These are phyloP conservation scores for Penicillium sp. DNA, from an alignment of 2,329 filamentous ascomycete species.

Conservation along the genomic window DNA sequence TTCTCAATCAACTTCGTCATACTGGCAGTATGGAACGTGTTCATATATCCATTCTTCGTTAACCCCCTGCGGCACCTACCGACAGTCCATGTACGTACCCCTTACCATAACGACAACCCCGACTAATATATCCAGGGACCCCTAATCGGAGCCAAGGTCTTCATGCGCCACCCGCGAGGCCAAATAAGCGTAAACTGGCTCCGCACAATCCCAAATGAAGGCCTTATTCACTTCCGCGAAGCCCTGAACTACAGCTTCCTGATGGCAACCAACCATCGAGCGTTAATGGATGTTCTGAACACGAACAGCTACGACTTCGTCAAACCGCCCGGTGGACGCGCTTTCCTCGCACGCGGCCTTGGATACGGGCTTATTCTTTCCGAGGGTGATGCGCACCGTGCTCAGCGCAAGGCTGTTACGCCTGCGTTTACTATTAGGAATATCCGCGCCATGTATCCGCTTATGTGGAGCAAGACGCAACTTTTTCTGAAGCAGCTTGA, in stretches of 20 bases:
- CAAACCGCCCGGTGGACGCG: conserved; percentile 47
- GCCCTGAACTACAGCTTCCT: conserved; percentile 41
- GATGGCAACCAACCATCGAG: conserved; percentile 32
- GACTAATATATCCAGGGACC: conserved; percentile 17
- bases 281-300: conserved; percentile 50
- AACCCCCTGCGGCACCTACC: conserved; percentile 52
- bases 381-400: conserved; percentile 50
- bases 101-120: background rate
- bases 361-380: conserved; percentile 51
- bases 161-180: conserved; percentile 32
- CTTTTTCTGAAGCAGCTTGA: conserved; percentile 31
- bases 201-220: conserved; percentile 53
- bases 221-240: conserved; percentile 52
- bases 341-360: conserved; percentile 47
- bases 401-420: conserved; percentile 38
- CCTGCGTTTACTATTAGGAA: conserved; percentile 35
- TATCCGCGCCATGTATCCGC: conserved; percentile 29
- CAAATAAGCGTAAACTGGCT: conserved; percentile 43
- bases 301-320: conserved; percentile 54
- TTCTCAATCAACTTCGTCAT: conserved; percentile 24
- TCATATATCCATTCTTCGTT: conserved; percentile 52
- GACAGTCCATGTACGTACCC: conserved; percentile 26
- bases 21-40: conserved; percentile 35
- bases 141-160: conserved; percentile 20
- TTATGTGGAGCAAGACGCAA: conserved; percentile 37